Evolutionary conservation across 2,329 filamentous ascomycete species (phyloP), one percentile per base, ranked within the genome.

Genomic region (Acrodontium crateriforme): DNA sequence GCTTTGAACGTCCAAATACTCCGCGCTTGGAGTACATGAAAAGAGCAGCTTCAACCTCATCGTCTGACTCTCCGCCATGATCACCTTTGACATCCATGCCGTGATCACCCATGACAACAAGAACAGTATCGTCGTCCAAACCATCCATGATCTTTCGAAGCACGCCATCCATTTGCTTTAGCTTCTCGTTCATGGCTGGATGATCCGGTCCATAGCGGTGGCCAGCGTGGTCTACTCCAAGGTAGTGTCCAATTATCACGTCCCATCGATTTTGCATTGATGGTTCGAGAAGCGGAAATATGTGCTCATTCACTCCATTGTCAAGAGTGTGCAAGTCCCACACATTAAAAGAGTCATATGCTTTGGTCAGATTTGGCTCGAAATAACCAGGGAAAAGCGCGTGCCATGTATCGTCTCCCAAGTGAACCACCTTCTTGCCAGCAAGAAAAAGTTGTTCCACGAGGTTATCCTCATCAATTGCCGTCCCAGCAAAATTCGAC

Each of bases 391-490:
- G 89, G 50, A 95, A 98, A 10, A 98, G 62, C 23, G 82, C 69
- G 40, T 84, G 80, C 89, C 89, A 98, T 4, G 89, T 98, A 56
- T 98, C 87, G 52, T 98, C 89, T n/a, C 89, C 89, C 19, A 98
- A 62, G 47, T 98, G 91, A 5, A 85, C 89, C 41, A 98, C 71
- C 38, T 69, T 80, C 63, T 83, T 78, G 18, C 73, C 72, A 10
- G 71, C 68, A 42, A 65, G 59, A 31, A 62, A 65, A 35, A 81
- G 45, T 44, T 81, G 76, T 29, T 67, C 66, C 9, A 82, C 59
- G 24, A 81, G 41, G 40, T 81, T 82, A 52, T 98, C 89, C 60
- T 98, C 89, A 32, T 94, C 85, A 42, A 98, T 94, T 5, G 82
- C 82, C 3, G 80, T 92, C 2, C 89, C 89, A 0, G 83, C 84